Base-by-base conservation (phyloP, 495 filamentous ascomycete genomes). In the Penicillium robsamsonii region DNA sequence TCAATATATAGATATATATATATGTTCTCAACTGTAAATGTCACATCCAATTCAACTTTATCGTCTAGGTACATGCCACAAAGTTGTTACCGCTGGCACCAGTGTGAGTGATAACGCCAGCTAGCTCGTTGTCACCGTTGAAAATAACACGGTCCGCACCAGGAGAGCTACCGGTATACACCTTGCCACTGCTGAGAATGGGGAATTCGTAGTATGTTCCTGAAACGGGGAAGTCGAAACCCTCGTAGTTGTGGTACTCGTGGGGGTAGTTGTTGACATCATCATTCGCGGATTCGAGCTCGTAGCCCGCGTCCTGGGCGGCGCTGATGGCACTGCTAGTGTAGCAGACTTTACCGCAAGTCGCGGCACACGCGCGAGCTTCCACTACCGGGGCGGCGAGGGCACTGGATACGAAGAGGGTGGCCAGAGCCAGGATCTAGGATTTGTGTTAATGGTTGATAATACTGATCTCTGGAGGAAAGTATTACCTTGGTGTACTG, bases 171-270 rank as follows among this genome's bases (percentile, higher is more conserved):
- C 87, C 85, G 37, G 61, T 74, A 60, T 88, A 92, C 2, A 79
- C 67, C 2, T 62, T 53, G 55, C 75, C 77, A 51, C 71, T 76
- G 48, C 61, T 74, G 63, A 88, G 57, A 53, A 92, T 85, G 1
- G 88, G 88, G 66, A 84, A 91, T 66, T 91, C 88, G 58, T 88
- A 86, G 73, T 84, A 91, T 0, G 86, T 84, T n/a, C 79, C 79
- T 1, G 66, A 58, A 7, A 82, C 79, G 33, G 79, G 74, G 72
- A 92, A 91, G 52, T 69, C 71, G 68, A 91, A 89, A 38, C 82
- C 85, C 67, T 92, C 88, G 67, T 84, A 84, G 79, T 91, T 77
- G 65, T 89, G 81, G 77, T 89, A 90, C 46, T 75, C 71, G 72
- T 91, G 87, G 0, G 87, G 88, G 68, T 91, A 91, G 59, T 69